Evolutionary conservation across 345 rosid genomes (phyloP).

Genomic region (Combretum micranthum): DNA sequence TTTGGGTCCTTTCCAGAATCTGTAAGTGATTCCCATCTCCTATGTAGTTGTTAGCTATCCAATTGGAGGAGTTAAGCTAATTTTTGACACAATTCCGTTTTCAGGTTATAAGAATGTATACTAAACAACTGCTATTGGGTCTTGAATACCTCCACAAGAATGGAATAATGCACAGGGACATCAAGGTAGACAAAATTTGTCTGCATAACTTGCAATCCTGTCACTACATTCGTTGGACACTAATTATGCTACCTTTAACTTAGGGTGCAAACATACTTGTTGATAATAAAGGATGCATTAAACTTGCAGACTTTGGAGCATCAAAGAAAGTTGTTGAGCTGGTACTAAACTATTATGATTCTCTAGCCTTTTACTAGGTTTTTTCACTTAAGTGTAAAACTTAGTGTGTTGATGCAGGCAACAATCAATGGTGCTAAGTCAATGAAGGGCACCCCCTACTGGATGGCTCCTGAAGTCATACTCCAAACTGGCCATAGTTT

Average conservation of each 20-base stretch:
- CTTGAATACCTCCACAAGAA: conserved; percentile 73
- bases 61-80: no score
- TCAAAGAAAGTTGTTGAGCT: conserved; percentile 82
- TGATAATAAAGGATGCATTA: conserved; percentile 85
- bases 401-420: conserved; percentile 31
- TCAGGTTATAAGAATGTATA: conserved; percentile 67
- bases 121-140: conserved; percentile 63
- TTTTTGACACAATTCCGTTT: no score
- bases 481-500: conserved; percentile 91
- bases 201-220: neutral
- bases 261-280: conserved; percentile 93
- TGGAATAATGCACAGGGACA: conserved; percentile 86
- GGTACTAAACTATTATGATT: conserved; percentile 16
- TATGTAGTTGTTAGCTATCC: neutral
- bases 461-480: conserved; percentile 99
- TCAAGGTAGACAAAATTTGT: conserved; percentile 39
- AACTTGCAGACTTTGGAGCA: conserved; percentile 92
- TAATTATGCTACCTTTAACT: conserved; percentile 11
- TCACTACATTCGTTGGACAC: neutral
- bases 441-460: conserved; percentile 87
- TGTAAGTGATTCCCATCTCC: conserved; percentile 34
- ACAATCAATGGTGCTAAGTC: conserved; percentile 83
- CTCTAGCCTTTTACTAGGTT: neutral
- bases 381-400: no score
- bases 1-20: conserved; percentile 83